Evolutionary conservation across 2,329 filamentous ascomycete genomes (phyloP).

Genomic region (Drechslera avenae): DNA sequence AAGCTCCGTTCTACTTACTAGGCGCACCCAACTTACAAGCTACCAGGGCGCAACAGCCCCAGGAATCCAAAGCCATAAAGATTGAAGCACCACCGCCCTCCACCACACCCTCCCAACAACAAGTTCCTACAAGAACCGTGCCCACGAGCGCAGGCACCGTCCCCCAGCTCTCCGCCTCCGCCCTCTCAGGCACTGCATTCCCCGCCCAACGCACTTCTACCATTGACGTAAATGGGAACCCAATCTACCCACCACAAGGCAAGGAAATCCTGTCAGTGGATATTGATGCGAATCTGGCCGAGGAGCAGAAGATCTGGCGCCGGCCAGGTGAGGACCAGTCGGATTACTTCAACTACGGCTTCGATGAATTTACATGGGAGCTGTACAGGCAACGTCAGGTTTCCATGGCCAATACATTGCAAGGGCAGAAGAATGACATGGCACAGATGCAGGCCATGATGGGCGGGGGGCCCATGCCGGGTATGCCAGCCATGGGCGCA

Average conservation of each 20-base stretch:
- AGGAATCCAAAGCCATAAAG: slow-evolving; percentile 47
- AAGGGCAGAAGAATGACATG: slow-evolving; percentile 75
- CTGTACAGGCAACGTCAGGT: slow-evolving; percentile 91
- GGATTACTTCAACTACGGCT: slow-evolving; percentile 99
- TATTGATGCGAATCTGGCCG: slow-evolving; percentile 61
- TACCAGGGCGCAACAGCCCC: too few species aligned
- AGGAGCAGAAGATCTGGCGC: slow-evolving; percentile 89
- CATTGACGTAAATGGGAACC: slow-evolving; percentile 82
- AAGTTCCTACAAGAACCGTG: slow-evolving; percentile 11
- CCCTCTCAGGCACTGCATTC: slow-evolving; percentile 52
- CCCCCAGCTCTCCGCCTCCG: slow-evolving; percentile 27
- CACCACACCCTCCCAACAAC: slow-evolving; percentile 26
- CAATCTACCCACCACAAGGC: slow-evolving; percentile 71
- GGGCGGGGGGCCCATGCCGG: slow-evolving; percentile 33
- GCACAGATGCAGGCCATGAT: slow-evolving; percentile 67
- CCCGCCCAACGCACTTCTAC: slow-evolving; percentile 75
- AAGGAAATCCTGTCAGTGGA: slow-evolving; percentile 71
- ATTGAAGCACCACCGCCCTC: slow-evolving; percentile 40
- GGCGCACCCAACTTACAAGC: slow-evolving; percentile 29
- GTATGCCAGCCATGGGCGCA: slow-evolving; percentile 31
- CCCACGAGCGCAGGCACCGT: slow-evolving; percentile 19
- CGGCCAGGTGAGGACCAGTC: slow-evolving; percentile 91
- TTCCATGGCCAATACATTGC: slow-evolving; percentile 74
- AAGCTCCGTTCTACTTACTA: not conserved
- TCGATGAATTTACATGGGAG: slow-evolving; percentile 98